A percentile compares a stretch with the other conserved stretches of the same genome.
Evolutionary conservation across 169 alveolate species (phyloP).

Genomic region (Plasmodium reichenowi): DNA sequence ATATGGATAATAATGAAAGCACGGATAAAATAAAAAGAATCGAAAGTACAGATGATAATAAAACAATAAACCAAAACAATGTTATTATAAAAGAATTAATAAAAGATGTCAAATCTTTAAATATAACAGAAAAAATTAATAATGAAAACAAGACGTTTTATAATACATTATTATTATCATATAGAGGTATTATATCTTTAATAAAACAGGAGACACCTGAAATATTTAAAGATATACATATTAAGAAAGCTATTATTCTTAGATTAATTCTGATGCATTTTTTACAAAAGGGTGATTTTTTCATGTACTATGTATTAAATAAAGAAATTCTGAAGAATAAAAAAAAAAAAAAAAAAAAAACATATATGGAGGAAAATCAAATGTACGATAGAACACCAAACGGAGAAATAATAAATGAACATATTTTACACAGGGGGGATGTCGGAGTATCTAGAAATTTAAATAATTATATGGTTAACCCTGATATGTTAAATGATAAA

Average conservation of each 20-base stretch:
- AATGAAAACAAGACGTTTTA: slow-evolving; percentile 62
- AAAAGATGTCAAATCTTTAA: slow-evolving; percentile 30
- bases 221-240: slow-evolving; percentile 34
- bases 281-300: slow-evolving; percentile 73
- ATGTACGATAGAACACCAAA: not conserved
- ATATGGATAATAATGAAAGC: not conserved
- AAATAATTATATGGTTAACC: no score
- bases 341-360: slow-evolving; percentile 32
- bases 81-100: slow-evolving; percentile 24
- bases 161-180: slow-evolving; percentile 31
- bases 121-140: slow-evolving; percentile 35
- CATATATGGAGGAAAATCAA: not conserved
- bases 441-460: not conserved
- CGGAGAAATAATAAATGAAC: no score
- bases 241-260: slow-evolving; percentile 40
- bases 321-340: slow-evolving; percentile 45
- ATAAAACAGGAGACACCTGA: slow-evolving; percentile 68
- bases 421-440: not conserved
- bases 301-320: slow-evolving; percentile 60
- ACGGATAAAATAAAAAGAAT: not conserved
- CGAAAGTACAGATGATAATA: not conserved
- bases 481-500: no score
- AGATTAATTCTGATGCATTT: slow-evolving; percentile 66
- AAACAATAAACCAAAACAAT: not conserved
- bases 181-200: slow-evolving; percentile 58